phyloP scores from a whole-genome alignment of 2,329 filamentous ascomycete species.

The Cryphonectria naterciae region DNA sequence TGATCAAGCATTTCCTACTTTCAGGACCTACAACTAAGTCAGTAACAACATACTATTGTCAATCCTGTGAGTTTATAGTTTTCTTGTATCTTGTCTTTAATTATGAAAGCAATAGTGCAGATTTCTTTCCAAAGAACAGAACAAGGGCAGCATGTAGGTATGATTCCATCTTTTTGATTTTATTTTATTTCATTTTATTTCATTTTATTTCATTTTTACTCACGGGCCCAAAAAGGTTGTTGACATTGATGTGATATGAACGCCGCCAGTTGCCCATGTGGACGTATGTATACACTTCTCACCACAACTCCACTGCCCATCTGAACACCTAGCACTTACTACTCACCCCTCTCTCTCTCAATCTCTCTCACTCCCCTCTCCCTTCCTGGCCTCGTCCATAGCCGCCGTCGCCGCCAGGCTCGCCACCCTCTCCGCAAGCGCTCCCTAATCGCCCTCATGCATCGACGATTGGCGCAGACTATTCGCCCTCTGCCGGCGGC shows the following conservation, averaged over 20 bases:
- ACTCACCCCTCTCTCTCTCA: neutral
- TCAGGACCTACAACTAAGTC: too few species aligned
- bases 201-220: too few species aligned
- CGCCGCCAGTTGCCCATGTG: neutral
- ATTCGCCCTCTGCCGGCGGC: slow-evolving; percentile 51
- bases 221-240: neutral
- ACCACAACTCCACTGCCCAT: neutral
- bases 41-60: neutral
- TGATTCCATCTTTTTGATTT: neutral
- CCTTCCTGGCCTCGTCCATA: neutral
- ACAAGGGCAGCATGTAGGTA: neutral
- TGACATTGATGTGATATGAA: neutral
- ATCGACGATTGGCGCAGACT: slow-evolving; percentile 46
- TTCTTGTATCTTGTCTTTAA: too few species aligned
- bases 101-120: too few species aligned
- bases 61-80: neutral
- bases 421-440: neutral
- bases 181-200: too few species aligned
- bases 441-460: slow-evolving; percentile 43
- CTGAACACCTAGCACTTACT: neutral
- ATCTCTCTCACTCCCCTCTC: too few species aligned
- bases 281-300: neutral
- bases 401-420: neutral
- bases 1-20: neutral
- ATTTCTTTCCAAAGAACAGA: too few species aligned